Conservation (phyloP, 441 rosid genomes). For the Lepidium campestre region DNA sequence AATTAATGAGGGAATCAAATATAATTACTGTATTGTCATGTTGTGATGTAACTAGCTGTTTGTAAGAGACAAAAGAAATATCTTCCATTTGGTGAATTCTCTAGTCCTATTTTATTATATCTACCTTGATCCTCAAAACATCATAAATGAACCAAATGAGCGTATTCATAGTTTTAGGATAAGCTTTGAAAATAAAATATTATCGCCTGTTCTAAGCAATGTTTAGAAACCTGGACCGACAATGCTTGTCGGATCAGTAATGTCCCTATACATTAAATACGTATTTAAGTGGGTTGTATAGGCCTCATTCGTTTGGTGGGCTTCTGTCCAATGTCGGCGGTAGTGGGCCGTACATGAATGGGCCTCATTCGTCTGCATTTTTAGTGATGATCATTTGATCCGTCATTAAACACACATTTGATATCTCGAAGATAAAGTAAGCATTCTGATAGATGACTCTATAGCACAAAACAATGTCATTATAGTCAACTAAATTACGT, state of each 20-base stretch:
- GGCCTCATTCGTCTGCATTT: not conserved
- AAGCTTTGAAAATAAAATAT: not conserved
- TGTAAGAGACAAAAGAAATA: not conserved
- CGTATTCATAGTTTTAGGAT: not conserved
- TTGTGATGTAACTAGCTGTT: constrained; percentile 12
- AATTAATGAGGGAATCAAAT: not conserved
- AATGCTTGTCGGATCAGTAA: not conserved
- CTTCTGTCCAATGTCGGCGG: constrained; percentile 1
- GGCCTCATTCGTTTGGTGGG: not conserved
- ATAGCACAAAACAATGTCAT: too few relatives aligned
- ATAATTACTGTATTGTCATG: not conserved
- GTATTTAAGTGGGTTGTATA: not conserved
- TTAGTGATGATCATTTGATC: not conserved
- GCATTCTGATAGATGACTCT: too few relatives aligned
- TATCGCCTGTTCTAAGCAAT: not conserved
- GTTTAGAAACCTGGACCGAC: not conserved
- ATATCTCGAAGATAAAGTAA: not conserved
- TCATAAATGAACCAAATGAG: not conserved
- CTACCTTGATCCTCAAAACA: not conserved
- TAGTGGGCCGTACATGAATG: not conserved
- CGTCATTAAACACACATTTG: not conserved
- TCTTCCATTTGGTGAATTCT: not conserved
- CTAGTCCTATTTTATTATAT: not conserved
- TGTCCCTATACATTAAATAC: not conserved
- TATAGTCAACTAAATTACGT: too few relatives aligned